These are phyloP conservation scores for Trichosporon sp. DNA, from an alignment of 1,284 basidiomycete species.

Conservation along the genomic window DNA sequence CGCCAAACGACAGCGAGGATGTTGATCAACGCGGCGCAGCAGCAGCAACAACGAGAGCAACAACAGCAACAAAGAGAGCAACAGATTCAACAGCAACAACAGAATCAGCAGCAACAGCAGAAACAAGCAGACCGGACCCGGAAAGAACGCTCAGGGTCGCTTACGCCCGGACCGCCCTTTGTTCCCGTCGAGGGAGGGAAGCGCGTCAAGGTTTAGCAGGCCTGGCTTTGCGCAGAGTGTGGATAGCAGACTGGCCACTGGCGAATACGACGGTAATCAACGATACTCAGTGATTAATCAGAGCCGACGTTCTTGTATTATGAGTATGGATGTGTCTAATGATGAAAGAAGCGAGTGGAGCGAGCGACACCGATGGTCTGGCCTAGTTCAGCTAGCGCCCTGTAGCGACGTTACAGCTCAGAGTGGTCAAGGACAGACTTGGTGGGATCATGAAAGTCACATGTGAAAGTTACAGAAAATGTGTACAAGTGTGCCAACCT, in stretches of 20 bases:
- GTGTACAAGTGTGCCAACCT: neutral
- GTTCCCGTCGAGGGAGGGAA: constrained; percentile 24
- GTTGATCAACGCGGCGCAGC: constrained; percentile 29
- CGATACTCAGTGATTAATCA: no score
- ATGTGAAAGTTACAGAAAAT: neutral
- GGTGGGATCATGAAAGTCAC: neutral
- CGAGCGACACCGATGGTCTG: no score
- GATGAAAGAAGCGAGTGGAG: neutral
- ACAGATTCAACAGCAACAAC: neutral
- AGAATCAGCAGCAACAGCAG: neutral
- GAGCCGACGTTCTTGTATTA: neutral
- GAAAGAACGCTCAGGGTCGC: constrained; percentile 36
- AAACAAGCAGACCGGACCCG: constrained; percentile 6
- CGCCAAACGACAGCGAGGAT: constrained; percentile 35
- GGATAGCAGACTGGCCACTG: no score
- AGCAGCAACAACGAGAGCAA: neutral
- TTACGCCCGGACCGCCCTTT: constrained; percentile 25
- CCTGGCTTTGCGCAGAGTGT: no score
- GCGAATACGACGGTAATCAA: no score
- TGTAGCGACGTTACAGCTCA: no score
- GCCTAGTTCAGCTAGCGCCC: no score
- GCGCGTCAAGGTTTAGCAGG: constrained; percentile 27
- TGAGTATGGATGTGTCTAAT: neutral
- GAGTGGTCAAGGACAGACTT: no score
- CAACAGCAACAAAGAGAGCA: neutral